Conservation (phyloP, 1,284 basidiomycete genomes). For the Baeospora myosura region DNA sequence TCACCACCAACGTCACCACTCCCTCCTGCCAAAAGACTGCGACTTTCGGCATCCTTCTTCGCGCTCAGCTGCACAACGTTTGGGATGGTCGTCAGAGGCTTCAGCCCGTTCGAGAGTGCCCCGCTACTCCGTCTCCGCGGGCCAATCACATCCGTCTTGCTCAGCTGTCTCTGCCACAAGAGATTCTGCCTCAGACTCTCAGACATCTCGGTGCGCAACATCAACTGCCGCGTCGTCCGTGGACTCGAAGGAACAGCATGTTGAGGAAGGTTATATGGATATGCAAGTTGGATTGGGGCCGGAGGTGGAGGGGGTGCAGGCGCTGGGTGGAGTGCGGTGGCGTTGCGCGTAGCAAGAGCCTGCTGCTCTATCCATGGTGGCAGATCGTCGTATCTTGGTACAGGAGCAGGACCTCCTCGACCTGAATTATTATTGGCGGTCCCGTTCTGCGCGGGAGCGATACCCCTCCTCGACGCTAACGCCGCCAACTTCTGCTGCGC, state of each 20-base stretch:
- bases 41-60: too few relatives aligned
- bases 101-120: slow-evolving; percentile 4
- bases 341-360: slow-evolving; percentile 10
- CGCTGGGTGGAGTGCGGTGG: slow-evolving; percentile 9
- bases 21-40: too few relatives aligned
- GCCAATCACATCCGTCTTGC: slow-evolving; percentile 41
- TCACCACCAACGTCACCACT: background rate
- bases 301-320: slow-evolving; percentile 18
- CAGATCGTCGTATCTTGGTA: slow-evolving; percentile 1
- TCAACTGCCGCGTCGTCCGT: slow-evolving; percentile 74
- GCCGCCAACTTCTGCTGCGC: slow-evolving; percentile 56
- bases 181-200: slow-evolving; percentile 79
- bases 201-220: slow-evolving; percentile 80
- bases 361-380: background rate
- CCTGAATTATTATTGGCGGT: slow-evolving; percentile 4
- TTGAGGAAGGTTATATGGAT: slow-evolving; percentile 69
- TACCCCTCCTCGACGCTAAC: slow-evolving; percentile 35
- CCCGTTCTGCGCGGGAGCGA: slow-evolving; percentile 13
- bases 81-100: background rate
- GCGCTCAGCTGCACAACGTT: background rate
- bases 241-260: slow-evolving; percentile 73
- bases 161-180: slow-evolving; percentile 77
- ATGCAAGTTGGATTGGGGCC: slow-evolving; percentile 52
- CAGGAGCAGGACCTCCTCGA: background rate
- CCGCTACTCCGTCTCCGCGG: slow-evolving; percentile 30